Conservation (phyloP, 257 asterid genomes). For the Solanum stenotomum region DNA sequence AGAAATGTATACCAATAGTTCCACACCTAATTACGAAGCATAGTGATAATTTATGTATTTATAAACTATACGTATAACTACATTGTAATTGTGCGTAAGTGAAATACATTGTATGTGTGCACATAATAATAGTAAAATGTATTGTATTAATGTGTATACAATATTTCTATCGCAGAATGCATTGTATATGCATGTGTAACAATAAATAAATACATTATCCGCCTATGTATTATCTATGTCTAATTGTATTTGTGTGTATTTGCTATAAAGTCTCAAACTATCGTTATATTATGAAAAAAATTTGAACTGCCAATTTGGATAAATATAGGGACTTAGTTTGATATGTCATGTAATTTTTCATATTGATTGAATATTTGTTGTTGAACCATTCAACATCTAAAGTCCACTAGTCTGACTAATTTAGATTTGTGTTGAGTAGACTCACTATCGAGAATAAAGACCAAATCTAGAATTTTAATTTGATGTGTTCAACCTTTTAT, state of each 20-base stretch:
- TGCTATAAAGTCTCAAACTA: background rate
- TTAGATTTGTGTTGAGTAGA: too few species aligned
- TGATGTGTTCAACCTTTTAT: too few species aligned
- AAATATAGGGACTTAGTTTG: background rate
- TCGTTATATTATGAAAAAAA: background rate
- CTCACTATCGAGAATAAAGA: too few species aligned
- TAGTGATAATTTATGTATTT: background rate
- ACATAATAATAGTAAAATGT: too few species aligned
- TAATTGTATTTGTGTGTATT: background rate
- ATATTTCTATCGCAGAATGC: background rate
- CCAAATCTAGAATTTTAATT: too few species aligned
- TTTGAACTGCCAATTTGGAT: background rate
- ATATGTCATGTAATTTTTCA: too few species aligned
- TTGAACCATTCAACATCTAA: too few species aligned
- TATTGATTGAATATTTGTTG: too few species aligned
- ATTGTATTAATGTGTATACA: too few species aligned
- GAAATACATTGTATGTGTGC: background rate
- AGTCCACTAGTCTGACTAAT: too few species aligned
- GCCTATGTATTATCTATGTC: background rate
- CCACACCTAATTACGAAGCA: background rate
- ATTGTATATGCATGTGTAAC: background rate
- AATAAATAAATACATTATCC: background rate
- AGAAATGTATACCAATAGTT: background rate
- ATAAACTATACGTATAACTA: background rate
- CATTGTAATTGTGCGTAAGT: too few species aligned